phyloP scores from a whole-genome alignment of 2,329 filamentous ascomycete genomes.

The Penicillium sp. region DNA sequence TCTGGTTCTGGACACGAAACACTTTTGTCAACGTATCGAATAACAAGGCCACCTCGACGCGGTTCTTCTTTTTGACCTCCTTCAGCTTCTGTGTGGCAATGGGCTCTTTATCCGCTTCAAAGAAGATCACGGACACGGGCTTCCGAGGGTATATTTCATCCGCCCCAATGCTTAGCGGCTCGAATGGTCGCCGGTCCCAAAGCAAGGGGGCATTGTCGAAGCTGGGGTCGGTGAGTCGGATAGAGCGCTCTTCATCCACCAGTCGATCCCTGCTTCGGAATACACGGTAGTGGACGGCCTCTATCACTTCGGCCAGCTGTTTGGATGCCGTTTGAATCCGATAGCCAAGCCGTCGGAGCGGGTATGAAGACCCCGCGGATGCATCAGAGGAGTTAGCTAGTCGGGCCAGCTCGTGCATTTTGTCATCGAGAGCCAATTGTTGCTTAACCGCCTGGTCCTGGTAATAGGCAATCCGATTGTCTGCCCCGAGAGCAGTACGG shows the following conservation, averaged over 20 bases:
- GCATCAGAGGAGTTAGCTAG: neutral
- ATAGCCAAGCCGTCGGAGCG: neutral
- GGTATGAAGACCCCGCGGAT: neutral
- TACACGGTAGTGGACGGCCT: slow-evolving; percentile 35
- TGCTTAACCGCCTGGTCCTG: neutral
- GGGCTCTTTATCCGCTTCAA: slow-evolving; percentile 37
- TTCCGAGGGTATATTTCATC: slow-evolving; percentile 70
- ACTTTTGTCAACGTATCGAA: slow-evolving; percentile 31
- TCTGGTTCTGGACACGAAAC: slow-evolving; percentile 30
- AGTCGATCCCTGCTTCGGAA: slow-evolving; percentile 32
- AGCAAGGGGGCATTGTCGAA: slow-evolving; percentile 58
- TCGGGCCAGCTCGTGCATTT: neutral
- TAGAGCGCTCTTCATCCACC: slow-evolving; percentile 59
- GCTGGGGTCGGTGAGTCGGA: slow-evolving; percentile 32
- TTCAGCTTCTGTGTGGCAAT: slow-evolving; percentile 24
- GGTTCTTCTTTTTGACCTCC: slow-evolving; percentile 17
- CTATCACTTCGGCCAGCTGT: slow-evolving; percentile 5
- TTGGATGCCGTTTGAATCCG: neutral
- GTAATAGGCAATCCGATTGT: neutral
- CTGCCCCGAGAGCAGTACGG: neutral
- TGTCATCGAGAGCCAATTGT: neutral
- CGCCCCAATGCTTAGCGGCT: slow-evolving; percentile 64
- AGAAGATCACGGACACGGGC: slow-evolving; percentile 39
- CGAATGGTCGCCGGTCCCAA: slow-evolving; percentile 73
- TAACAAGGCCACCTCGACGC: slow-evolving; percentile 24